phyloP scores from a whole-genome alignment of 2,329 filamentous ascomycete species.

The Pseudogymnoascus sp. region DNA sequence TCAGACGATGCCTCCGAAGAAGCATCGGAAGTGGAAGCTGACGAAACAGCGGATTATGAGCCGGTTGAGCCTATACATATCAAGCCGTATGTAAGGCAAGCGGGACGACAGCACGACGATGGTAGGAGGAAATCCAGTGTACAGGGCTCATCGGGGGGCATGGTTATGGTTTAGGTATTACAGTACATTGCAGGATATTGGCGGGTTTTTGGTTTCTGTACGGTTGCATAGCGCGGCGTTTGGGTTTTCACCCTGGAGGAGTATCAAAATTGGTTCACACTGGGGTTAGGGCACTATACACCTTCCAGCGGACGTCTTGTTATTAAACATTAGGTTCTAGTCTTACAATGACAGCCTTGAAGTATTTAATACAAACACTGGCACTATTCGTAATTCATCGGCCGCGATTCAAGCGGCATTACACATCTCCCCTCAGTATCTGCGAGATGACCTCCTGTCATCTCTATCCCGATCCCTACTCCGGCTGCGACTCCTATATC shows the following conservation, averaged over 20 bases:
- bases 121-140: constrained; percentile 1
- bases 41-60: neutral
- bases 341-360: constrained; percentile 1
- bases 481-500: constrained; percentile 21
- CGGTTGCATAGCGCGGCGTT: constrained; percentile 8
- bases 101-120: neutral
- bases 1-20: neutral
- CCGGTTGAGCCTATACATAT: constrained; percentile 4
- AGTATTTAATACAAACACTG: neutral
- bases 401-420: neutral
- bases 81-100: constrained; percentile 2
- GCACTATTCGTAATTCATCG: constrained; percentile 2
- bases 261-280: constrained; percentile 6
- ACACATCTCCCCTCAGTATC: neutral
- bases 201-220: neutral
- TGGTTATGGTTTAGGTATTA: constrained; percentile 5
- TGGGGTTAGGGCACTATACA: neutral
- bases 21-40: neutral
- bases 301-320: neutral
- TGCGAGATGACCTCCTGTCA: constrained; percentile 16
- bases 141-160: neutral
- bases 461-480: constrained; percentile 17
- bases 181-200: neutral
- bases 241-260: neutral
- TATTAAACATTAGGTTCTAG: constrained; percentile 9